Evolutionary conservation across 305 asterid genomes (phyloP).

Genomic region (Salvia sclarea): DNA sequence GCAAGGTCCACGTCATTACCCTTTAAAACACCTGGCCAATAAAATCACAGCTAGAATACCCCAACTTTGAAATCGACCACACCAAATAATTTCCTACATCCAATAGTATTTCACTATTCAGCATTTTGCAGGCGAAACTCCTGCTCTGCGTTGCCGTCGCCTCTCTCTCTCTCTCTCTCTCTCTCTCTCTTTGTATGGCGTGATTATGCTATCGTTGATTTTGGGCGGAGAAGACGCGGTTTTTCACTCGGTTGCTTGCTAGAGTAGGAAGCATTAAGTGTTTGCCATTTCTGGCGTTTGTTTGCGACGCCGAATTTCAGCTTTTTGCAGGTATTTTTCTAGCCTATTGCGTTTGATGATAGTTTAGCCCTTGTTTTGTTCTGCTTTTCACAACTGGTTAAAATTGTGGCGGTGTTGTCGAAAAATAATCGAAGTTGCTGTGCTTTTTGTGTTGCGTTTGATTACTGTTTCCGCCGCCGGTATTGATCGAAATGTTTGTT

Average conservation of each 20-base stretch:
- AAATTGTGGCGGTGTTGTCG: not conserved
- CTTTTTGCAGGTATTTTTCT: not conserved
- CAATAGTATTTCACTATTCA: constrained; percentile 24
- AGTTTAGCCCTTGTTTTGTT: not conserved
- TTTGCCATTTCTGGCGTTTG: not conserved
- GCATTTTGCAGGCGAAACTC: not conserved
- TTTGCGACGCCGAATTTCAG: not conserved
- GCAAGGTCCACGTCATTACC: constrained; percentile 4
- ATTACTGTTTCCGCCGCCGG: too few species aligned
- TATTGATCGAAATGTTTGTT: not conserved
- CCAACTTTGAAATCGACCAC: not conserved
- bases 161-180: constrained; percentile 14
- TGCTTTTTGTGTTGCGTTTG: too few species aligned
- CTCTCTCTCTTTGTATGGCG: not conserved
- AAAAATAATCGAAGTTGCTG: too few species aligned
- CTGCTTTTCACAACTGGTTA: not conserved
- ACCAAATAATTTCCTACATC: constrained; percentile 9
- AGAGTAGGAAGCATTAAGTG: not conserved
- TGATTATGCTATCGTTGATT: not conserved
- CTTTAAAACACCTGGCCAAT: not conserved
- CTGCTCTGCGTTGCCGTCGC: constrained; percentile 10
- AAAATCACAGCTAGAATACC: not conserved
- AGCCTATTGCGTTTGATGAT: not conserved
- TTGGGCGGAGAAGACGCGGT: not conserved
- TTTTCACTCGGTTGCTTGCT: not conserved